Percentiles rank a stretch among this genome's conserved stretches.
Evolutionary conservation across 176 grass and related monocot species (phyloP).

Genomic region (Saccharum officinarum): DNA sequence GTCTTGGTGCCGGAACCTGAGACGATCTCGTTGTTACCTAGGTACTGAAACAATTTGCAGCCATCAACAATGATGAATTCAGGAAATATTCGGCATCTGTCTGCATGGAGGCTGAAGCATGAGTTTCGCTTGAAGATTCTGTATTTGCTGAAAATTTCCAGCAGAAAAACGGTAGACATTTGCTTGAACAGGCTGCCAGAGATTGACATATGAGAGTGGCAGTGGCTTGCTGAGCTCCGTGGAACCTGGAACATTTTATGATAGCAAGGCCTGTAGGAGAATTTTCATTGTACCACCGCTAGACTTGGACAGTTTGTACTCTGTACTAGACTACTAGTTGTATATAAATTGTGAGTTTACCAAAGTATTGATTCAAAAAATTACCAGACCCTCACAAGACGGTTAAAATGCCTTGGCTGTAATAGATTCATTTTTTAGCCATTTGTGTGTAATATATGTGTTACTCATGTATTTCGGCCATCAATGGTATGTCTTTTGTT

Average conservation of each 20-base stretch:
- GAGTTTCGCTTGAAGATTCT: background rate
- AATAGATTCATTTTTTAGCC: background rate
- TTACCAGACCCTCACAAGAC: background rate
- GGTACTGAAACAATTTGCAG: background rate
- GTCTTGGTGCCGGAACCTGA: too few species aligned
- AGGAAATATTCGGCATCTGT: background rate
- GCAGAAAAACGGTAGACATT: background rate
- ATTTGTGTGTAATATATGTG: too few species aligned
- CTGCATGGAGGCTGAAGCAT: background rate
- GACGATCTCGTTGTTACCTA: too few species aligned
- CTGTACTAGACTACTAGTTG: background rate
- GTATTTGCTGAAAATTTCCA: background rate
- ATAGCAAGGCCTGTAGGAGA: background rate
- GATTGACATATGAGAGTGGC: background rate
- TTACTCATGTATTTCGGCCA: too few species aligned
- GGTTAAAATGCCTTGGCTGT: background rate
- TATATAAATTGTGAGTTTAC: background rate
- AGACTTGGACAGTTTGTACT: background rate
- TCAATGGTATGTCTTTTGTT: too few species aligned
- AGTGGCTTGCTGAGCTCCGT: background rate
- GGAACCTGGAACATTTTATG: background rate
- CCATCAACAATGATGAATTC: background rate
- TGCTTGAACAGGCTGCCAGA: background rate
- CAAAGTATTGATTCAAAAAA: background rate
- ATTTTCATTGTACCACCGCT: background rate